A percentile compares a stretch with the other conserved stretches of the same genome.
These are phyloP conservation scores for Tephrocybe sp. DNA, from an alignment of 768 basidiomycete genomes.

Conservation along the genomic window DNA sequence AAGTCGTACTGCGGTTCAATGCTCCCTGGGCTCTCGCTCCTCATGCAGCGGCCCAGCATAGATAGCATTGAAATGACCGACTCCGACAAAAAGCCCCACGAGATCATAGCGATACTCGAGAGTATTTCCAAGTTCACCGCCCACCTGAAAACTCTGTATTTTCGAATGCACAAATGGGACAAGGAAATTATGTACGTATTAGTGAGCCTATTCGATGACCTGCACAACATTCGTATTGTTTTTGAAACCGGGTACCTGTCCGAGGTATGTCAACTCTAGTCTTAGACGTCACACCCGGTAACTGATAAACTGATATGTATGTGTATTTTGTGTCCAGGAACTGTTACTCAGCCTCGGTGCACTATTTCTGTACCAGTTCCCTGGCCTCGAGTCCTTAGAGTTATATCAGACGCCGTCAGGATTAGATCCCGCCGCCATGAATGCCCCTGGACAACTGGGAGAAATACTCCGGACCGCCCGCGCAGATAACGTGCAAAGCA, in stretches of 20 bases:
- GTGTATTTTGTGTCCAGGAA: not conserved
- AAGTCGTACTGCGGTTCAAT: conserved; percentile 17
- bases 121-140: conserved; percentile 25
- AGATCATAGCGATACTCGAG: conserved; percentile 17
- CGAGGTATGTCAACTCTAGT: conserved; percentile 32
- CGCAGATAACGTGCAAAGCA: no score
- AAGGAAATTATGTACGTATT: conserved; percentile 44
- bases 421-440: conserved; percentile 4
- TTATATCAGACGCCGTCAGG: conserved; percentile 28
- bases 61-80: conserved; percentile 20
- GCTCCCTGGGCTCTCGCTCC: conserved; percentile 11
- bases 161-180: conserved; percentile 43
- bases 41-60: conserved; percentile 12
- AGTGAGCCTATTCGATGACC: conserved; percentile 32
- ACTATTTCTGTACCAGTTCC: conserved; percentile 37
- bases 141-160: conserved; percentile 23
- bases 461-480: no score
- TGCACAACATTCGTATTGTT: conserved; percentile 39
- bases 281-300: not conserved
- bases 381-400: conserved; percentile 36
- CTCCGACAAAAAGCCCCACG: conserved; percentile 16
- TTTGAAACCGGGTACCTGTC: conserved; percentile 36
- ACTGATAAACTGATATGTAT: not conserved
- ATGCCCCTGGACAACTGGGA: not conserved
- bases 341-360: conserved; percentile 42